A percentile compares a stretch with the other conserved stretches of the same genome.
Conservation (phyloP, 108 stramenopile species). For the Cylindrotheca fusiformis region DNA sequence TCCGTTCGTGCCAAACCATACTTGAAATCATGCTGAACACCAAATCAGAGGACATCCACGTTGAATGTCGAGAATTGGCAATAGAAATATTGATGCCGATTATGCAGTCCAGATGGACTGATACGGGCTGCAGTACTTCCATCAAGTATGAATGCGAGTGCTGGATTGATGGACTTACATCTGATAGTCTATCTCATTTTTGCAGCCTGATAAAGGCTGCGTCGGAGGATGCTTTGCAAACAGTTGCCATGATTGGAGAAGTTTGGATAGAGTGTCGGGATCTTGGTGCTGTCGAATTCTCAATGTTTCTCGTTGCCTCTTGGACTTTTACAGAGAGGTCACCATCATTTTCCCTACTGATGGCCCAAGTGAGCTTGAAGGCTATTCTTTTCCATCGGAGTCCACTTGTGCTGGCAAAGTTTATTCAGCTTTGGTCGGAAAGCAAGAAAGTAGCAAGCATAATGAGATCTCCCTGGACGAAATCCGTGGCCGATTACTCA, state of each 20-base stretch:
- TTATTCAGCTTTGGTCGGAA: neutral
- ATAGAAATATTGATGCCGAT: slow-evolving; percentile 3
- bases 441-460: too few species aligned
- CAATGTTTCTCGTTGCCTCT: slow-evolving; percentile 16
- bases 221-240: neutral
- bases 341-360: slow-evolving; percentile 1
- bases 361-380: slow-evolving; percentile 18
- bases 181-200: slow-evolving; percentile 7
- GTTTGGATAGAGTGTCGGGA: slow-evolving; percentile 4
- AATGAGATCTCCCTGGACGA: too few species aligned
- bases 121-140: slow-evolving; percentile 3
- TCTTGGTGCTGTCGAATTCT: slow-evolving; percentile 3
- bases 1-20: slow-evolving; percentile 14
- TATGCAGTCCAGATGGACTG: neutral
- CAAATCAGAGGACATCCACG: neutral
- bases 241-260: slow-evolving; percentile 5
- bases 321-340: neutral
- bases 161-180: slow-evolving; percentile 36
- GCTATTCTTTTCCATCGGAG: slow-evolving; percentile 21
- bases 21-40: slow-evolving; percentile 30
- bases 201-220: slow-evolving; percentile 4
- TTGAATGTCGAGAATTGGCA: slow-evolving; percentile 6
- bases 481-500: too few species aligned
- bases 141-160: slow-evolving; percentile 18
- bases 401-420: slow-evolving; percentile 23